Evolutionary conservation across 78 protist species (phyloP), one percentile per base, ranked within the genome.

Genomic region (Speleostelium caveatum): DNA sequence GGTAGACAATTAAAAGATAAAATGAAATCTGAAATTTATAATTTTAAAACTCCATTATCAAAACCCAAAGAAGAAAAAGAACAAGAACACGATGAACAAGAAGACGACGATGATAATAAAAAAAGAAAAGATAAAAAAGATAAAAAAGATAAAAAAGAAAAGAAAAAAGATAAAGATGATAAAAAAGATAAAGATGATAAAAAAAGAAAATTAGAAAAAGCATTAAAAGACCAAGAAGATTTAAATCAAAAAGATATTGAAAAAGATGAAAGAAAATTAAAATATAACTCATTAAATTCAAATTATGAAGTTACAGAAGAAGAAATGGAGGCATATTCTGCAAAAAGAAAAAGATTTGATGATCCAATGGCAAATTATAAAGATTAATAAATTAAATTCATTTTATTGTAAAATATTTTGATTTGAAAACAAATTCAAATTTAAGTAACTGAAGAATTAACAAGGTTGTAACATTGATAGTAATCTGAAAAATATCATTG

Each of bases 361-460:
- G 97, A 95, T 59, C 97, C 97, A 39, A 93, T 95, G 96, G 94
- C 94, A 16, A 59, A 79, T 45, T 94, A 67, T 75, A 42, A 86
- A 69, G 85, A 77, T 49, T 22, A 45, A 45, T 45, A 45, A 45
- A 45, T 45, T 45, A 45, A 45, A 45, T 45, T 14, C 10, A 14
- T 45, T 45, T 45, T 10, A 14, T 45, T 45, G n/a, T 45, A 10
- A 10, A 10, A 45, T 10, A 45, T 10, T 45, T 14, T 14, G 53
- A 45, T n/a, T n/a, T n/a, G n/a, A n/a, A n/a, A n/a, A n/a, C n/a
- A n/a, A n/a, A n/a, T n/a, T n/a, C n/a, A n/a, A n/a, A n/a, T n/a
- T n/a, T n/a, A n/a, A n/a, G n/a, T n/a, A n/a, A n/a, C n/a, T n/a
- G n/a, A n/a, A n/a, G n/a, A n/a, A n/a, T n/a, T n/a, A n/a, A n/a